Percentiles rank a stretch among this genome's conserved stretches.
Conservation (phyloP, 257 asterid species). For the Solanum peruvianum region DNA sequence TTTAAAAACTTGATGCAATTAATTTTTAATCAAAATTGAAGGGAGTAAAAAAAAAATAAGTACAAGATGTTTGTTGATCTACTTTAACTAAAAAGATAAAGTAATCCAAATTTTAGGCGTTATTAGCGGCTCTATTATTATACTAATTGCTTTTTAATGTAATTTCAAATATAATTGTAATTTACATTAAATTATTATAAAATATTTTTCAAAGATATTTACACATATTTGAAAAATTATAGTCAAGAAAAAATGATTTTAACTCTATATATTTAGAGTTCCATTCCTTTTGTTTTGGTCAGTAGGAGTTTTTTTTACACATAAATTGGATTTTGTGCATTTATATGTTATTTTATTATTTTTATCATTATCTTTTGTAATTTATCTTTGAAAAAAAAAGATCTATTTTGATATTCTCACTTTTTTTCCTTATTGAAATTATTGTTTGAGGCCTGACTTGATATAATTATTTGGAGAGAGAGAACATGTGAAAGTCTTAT, state of each 20-base stretch:
- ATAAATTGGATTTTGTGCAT: neutral
- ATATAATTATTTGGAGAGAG: neutral
- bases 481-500: neutral
- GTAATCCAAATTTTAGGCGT: neutral
- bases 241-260: too few relatives aligned
- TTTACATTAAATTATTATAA: neutral
- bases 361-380: too few relatives aligned
- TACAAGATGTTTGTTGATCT: neutral
- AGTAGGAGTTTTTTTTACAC: neutral
- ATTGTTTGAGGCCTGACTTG: neutral
- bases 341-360: neutral
- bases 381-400: neutral
- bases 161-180: neutral
- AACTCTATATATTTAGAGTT: neutral
- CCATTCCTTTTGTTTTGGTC: neutral
- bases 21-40: neutral
- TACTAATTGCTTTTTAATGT: neutral
- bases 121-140: neutral
- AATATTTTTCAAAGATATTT: neutral
- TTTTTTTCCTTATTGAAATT: neutral
- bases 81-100: neutral
- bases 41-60: neutral
- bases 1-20: neutral
- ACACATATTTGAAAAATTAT: too few relatives aligned
- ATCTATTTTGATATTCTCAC: neutral